Base-by-base conservation (phyloP, 1,284 basidiomycete genomes). In the Sporisorium exsertum region DNA sequence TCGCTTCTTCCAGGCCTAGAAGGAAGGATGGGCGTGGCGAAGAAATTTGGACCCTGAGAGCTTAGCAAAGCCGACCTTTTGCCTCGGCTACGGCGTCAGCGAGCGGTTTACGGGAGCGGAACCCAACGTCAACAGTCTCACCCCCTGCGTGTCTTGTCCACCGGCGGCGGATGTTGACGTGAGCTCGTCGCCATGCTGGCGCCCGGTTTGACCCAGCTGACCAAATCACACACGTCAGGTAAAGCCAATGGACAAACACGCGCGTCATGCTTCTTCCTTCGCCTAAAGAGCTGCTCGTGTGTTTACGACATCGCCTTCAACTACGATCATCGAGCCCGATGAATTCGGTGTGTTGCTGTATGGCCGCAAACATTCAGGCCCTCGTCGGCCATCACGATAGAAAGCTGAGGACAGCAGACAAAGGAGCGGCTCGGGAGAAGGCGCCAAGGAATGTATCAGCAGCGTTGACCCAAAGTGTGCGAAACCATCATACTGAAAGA, bases 41-140 rank as follows among this genome's bases (percentile, higher is more conserved):
- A 43, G 22, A 29, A 13, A 5, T 12, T 16, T 54, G 51, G 58
- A 60, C 57, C 63, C 63, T 58, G 60, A 54, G 60, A 54, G 27
- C 55, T 72, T 72, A 72, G 69, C 69, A 66, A 72, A 72, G 46
- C 64, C 69, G 69, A 66, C 60, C 64, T 42, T 58, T 50, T 9
- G n/a, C 42, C 69, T 72, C 69, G 69, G 69, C 69, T 63, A 72
- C 69, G 69, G 69, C 40, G 26, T 51, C 29, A 2, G 42, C n/a
- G n/a, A 29, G n/a, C 9, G 12, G 47, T 33, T 65, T 56, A 58
- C 69, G 59, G 52, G 54, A 50, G 56, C 59, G 55, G 15, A 32
- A 24, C 42, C 27, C 27, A 16, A 45, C 42, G 54, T 45, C 54
- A 56, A 56, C 26, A 20, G 27, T 20, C 26, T 56, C 15, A 3